phyloP scores from a whole-genome alignment of 2,329 filamentous ascomycete species.

The Botrytis tulipae region DNA sequence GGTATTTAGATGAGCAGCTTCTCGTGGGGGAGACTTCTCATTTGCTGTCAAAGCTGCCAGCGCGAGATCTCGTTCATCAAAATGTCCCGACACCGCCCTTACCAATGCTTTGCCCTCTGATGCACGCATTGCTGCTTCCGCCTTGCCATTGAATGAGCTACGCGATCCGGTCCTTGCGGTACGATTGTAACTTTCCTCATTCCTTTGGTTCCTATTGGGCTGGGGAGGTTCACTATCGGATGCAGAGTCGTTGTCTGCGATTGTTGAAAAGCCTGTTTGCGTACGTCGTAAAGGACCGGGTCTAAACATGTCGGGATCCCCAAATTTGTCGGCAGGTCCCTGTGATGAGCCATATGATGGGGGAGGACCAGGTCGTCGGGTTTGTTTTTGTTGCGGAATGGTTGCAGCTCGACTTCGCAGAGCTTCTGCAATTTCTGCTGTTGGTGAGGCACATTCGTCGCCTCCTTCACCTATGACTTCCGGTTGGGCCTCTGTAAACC shows the following conservation, averaged over 20 bases:
- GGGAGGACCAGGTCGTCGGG: constrained; percentile 16
- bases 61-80: background rate
- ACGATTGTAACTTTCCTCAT: background rate
- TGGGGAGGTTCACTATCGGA: constrained; percentile 7
- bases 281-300: constrained; percentile 55
- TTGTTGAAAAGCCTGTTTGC: constrained; percentile 45
- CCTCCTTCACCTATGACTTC: constrained; percentile 89
- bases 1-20: constrained; percentile 33
- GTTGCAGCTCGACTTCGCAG: constrained; percentile 43
- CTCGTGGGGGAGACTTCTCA: constrained; percentile 25
- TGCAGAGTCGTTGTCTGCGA: constrained; percentile 15
- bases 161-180: constrained; percentile 15
- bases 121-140: constrained; percentile 58
- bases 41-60: constrained; percentile 18
- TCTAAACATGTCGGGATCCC: constrained; percentile 42
- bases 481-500: constrained; percentile 69
- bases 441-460: constrained; percentile 61
- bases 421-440: constrained; percentile 64
- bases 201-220: background rate
- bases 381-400: constrained; percentile 22
- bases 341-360: constrained; percentile 16
- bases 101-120: constrained; percentile 60
- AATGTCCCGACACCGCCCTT: constrained; percentile 31
- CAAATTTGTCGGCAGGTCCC: constrained; percentile 12
- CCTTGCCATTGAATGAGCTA: constrained; percentile 40